These are phyloP conservation scores for Candida pseudoglaebosa DNA, from an alignment of 805 yeast genomes.

Conservation along the genomic window DNA sequence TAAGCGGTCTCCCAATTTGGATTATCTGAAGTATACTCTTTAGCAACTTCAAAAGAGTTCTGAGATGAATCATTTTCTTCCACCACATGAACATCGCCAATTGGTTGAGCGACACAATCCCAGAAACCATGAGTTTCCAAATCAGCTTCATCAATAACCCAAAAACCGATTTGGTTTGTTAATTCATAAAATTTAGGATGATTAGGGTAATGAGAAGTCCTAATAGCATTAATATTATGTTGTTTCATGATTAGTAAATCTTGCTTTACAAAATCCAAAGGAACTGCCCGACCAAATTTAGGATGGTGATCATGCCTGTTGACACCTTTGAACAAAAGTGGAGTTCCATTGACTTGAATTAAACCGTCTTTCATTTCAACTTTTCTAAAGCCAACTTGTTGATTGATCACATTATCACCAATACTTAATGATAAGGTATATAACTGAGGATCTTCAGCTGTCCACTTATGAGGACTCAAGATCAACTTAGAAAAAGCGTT, in stretches of 20 bases:
- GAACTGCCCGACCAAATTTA: constrained; percentile 29
- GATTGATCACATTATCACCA: constrained; percentile 11
- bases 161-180: constrained; percentile 28
- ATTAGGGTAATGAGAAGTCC: constrained; percentile 35
- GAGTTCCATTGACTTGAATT: constrained; percentile 24
- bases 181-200: constrained; percentile 27
- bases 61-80: constrained; percentile 10
- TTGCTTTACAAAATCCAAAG: constrained; percentile 24
- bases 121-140: constrained; percentile 35
- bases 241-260: constrained; percentile 30
- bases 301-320: constrained; percentile 37
- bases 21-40: constrained; percentile 24
- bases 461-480: constrained; percentile 24
- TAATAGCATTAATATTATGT: constrained; percentile 30
- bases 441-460: constrained; percentile 29
- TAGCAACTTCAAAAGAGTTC: constrained; percentile 13
- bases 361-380: constrained; percentile 22
- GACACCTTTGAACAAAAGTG: constrained; percentile 27
- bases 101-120: constrained; percentile 11
- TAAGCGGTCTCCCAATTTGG: constrained; percentile 29
- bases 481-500: constrained; percentile 7
- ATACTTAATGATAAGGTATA: constrained; percentile 17
- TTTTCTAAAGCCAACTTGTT: constrained; percentile 25
- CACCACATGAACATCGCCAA: constrained; percentile 7
- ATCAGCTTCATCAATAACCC: constrained; percentile 35